Evolutionary conservation across 2,329 filamentous ascomycete genomes (phyloP), one percentile per base, ranked within the genome.

Genomic region (Apiospora phragmitis): DNA sequence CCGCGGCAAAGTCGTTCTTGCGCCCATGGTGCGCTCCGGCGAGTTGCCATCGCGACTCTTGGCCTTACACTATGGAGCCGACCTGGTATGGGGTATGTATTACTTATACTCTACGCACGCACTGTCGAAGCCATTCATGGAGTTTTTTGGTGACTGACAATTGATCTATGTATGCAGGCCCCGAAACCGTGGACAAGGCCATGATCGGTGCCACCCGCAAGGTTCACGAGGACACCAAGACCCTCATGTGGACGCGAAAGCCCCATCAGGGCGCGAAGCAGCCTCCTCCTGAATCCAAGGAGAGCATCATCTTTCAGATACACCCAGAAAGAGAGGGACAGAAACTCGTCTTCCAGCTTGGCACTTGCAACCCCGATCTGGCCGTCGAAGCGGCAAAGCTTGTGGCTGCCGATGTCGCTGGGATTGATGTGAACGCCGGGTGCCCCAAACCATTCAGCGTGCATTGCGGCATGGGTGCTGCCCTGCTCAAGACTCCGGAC

Each of bases 401-500:
- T 21, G 92, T 99, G 26, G 96, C 95, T 0, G 88, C 85, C 16
- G 94, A 98, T 81, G 96, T 99, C 3, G 91, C 92, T 0, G 96
- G 96, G 72, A 98, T 99, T 76, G 96, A 98, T 80, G 92, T 99
- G 73, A 99, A 99, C 80, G 94, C 96, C 0, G 96, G 96, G n/a
- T 99, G 96, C 79, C 96, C 96, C 0, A 99, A 99, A 82, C 93
- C 95, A 0, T 99, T 99, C 82, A 97, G 93, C 78, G 97, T 95
- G 2, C 89, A 89, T 73, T 94, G 94, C 72, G 96, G 96, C 67
- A 99, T 99, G 96, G 96, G 96, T 67, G 96, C 96, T 0, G 95
- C 95, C 1, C 87, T 99, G 26, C 88, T 99, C 21, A 90, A 89
- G 75, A 95, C 92, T 0, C 95, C 96, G 0, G 95, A 98, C 74